Base-by-base conservation (phyloP, 495 filamentous ascomycete genomes). In the Xylaria acuta region DNA sequence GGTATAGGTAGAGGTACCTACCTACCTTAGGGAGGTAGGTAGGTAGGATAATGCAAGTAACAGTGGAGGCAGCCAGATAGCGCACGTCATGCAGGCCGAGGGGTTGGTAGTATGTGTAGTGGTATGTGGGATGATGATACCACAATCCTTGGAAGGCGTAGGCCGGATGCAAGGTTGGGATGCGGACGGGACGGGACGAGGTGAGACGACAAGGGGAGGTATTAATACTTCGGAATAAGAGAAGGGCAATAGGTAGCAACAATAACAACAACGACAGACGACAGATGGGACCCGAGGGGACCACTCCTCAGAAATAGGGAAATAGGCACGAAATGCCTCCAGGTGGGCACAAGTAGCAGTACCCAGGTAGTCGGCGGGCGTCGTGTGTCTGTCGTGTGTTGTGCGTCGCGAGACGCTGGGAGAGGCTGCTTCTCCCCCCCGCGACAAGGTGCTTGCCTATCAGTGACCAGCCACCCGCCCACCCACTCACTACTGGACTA, bases 141-240 rank as follows among this genome's bases (percentile, higher is more conserved):
- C 20, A 47, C 47, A 45, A 58, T 20, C 49, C 20, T 56, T 54
- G 30, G 59, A 5, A 40, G 59, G 60, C 38, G 20, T 43, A 16
- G 65, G 49, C 49, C 65, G 32, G 20, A 67, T 65, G 67, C 53
- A 59, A 69, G 68, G 45, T 62, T 63, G 40, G 49, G 65, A 54
- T 34, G 65, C 58, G 58, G 43, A 70, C 58, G 68, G 68, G 56
- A 70, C 68, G 68, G 68, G 41, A 70, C 68, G 68, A 63, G 41
- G 56, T 32, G 67, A 47, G 68, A 70, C 68, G 68, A 34, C 25
- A 69, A 27, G 51, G 45, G 41, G 38, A 41, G n/a, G 53, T 30
- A 59, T n/a, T 22, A 9, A 43, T 64, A 43, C 36, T 22, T 27
- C 8, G 9, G 22, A 43, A 64, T 14, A 22, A 43, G 32, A 43